These are phyloP conservation scores for Stachybotrys elegans DNA, from an alignment of 2,329 filamentous ascomycete genomes.

Conservation along the genomic window DNA sequence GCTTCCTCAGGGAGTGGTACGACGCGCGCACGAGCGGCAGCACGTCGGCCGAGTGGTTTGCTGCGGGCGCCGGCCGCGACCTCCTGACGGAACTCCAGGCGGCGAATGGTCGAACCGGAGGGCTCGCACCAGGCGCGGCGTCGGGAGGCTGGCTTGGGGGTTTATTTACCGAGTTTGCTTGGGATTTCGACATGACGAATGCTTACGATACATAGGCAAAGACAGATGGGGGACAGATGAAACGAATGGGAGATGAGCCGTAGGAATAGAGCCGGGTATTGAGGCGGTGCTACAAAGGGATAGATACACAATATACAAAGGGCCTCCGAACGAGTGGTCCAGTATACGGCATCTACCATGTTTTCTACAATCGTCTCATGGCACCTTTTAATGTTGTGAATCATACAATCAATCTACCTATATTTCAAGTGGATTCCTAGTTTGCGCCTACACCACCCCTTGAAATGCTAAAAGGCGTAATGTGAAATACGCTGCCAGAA, in stretches of 20 bases:
- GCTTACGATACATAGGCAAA: too few relatives aligned
- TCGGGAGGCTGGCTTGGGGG: background rate
- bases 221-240: too few relatives aligned
- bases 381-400: background rate
- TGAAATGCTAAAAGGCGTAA: too few relatives aligned
- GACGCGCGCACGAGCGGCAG: constrained; percentile 12
- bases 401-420: too few relatives aligned
- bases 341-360: constrained; percentile 28
- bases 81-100: background rate
- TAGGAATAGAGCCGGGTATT: too few relatives aligned
- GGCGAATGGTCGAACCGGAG: background rate
- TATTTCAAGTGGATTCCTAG: too few relatives aligned
- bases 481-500: constrained; percentile 5
- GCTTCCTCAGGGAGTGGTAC: constrained; percentile 26
- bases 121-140: too few relatives aligned
- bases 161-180: background rate
- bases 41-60: background rate
- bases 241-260: too few relatives aligned
- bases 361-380: constrained; percentile 3
- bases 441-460: too few relatives aligned
- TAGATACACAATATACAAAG: too few relatives aligned
- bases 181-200: background rate
- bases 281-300: too few relatives aligned
- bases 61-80: background rate
- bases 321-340: too few relatives aligned